Evolutionary conservation across 1,284 basidiomycete species (phyloP), one percentile per base, ranked within the genome.

Genomic region (Porodaedalea pini): DNA sequence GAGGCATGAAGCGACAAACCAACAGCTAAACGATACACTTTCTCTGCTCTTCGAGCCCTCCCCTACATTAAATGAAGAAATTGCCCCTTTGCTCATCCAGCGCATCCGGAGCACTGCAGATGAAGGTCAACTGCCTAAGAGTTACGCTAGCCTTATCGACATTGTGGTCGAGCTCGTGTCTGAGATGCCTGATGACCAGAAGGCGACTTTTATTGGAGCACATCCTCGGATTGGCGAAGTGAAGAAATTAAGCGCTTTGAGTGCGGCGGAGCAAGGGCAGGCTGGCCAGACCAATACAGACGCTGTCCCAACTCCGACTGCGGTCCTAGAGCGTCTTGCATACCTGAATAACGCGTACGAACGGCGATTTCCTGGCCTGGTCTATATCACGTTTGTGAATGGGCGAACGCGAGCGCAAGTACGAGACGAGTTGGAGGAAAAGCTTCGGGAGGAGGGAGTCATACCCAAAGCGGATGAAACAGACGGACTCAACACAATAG

Each of bases 321-420:
- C 82, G 59, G 82, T 90, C 23, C 73, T 90, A 15, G 77, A 69
- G 7, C 80, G 87, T 7, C 75, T 86, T 11, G 76, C 67, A 36
- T 78, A 85, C 63, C 79, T 96, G 51, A 96, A 96, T 65, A 75
- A 73, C 5, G 81, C 83, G 58, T 96, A 95, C 67, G 90, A 92
- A 68, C 73, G 68, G 25, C 73, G 74, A 51, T 96, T 86, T 66
- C 85, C 88, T 0, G 84, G 85, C 1, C 70, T 96, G 59, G 78
- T 88, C 25, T 96, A 92, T 67, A 90, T 95, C 71, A 95, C 92
- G 2, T 96, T 94, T 67, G 94, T 96, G 45, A 92, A 93, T 67
- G 91, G 91, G 32, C 79, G 94, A 57, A 79, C 82, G 55, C 77
- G 93, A 47, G 78, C 79, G 27, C 78, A 71, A 47, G 86, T 96